Evolutionary conservation across 305 asterid genomes (phyloP).

Genomic region (Fraxinus baroniana): DNA sequence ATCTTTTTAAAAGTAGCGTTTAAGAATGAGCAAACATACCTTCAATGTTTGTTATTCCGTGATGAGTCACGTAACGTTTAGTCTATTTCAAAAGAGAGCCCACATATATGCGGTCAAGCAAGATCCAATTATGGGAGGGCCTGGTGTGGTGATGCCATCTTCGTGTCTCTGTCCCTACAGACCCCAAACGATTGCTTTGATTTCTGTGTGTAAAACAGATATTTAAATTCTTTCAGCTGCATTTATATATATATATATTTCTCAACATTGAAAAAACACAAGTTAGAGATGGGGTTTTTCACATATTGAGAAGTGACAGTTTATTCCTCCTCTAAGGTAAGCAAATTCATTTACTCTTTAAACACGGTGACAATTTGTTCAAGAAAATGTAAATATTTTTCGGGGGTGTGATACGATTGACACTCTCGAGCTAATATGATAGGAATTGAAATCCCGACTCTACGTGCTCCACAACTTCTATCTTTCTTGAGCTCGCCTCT

Average conservation of each 20-base stretch:
- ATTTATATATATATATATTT: conserved; percentile 10
- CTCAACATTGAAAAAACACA: conserved; percentile 26
- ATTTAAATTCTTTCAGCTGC: conserved; percentile 30
- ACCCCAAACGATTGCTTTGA: conserved; percentile 54
- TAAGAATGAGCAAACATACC: no score
- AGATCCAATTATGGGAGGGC: not conserved
- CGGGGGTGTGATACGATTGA: not conserved
- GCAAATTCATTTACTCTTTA: conserved; percentile 10
- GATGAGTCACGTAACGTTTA: not conserved
- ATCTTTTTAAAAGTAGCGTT: not conserved
- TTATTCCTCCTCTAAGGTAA: conserved; percentile 16
- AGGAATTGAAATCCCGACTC: not conserved
- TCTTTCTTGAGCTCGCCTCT: not conserved
- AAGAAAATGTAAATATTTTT: conserved; percentile 10
- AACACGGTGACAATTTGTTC: conserved; percentile 34
- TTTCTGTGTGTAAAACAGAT: conserved; percentile 48
- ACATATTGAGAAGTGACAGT: not conserved
- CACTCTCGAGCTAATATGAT: not conserved
- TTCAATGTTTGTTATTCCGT: no score
- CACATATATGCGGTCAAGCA: not conserved
- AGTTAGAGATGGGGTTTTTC: not conserved
- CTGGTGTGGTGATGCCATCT: not conserved
- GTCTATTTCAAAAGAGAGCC: not conserved
- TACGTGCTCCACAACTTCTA: not conserved
- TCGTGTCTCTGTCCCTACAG: conserved; percentile 11